These are phyloP conservation scores for Pseudogymnoascus sp. DNA, from an alignment of 2,329 filamentous ascomycete species.

Conservation along the genomic window DNA sequence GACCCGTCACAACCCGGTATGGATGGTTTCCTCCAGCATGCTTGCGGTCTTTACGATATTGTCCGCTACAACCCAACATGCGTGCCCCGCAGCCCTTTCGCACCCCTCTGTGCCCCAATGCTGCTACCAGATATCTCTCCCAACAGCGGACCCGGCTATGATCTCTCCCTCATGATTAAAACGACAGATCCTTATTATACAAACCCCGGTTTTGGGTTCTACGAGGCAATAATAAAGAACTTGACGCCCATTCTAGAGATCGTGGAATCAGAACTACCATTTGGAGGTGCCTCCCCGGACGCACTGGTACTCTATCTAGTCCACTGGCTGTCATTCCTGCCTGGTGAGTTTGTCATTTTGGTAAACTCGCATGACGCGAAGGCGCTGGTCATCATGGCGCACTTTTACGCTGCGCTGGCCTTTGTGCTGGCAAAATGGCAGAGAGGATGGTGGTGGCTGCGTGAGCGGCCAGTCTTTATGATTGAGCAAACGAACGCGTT, in stretches of 20 bases:
- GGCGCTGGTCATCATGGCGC: constrained; percentile 15
- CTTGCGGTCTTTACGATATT: constrained; percentile 14
- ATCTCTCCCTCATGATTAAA: constrained; percentile 2
- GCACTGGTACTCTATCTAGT: constrained; percentile 15
- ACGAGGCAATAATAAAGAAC: background rate
- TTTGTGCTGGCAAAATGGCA: constrained; percentile 11
- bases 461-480: constrained; percentile 17
- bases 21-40: constrained; percentile 16
- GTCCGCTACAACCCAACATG: constrained; percentile 8
- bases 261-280: background rate
- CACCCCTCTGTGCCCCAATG: constrained; percentile 10
- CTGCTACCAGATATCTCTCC: constrained; percentile 11
- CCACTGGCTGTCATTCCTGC: constrained; percentile 17
- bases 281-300: constrained; percentile 7
- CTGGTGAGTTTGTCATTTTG: constrained; percentile 12
- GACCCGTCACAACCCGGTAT: constrained; percentile 1
- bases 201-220: background rate
- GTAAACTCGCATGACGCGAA: constrained; percentile 12
- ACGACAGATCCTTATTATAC: background rate
- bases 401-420: constrained; percentile 16
- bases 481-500: constrained; percentile 14
- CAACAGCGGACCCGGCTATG: constrained; percentile 12
- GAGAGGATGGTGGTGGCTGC: constrained; percentile 16
- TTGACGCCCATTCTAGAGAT: background rate
- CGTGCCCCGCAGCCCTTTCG: constrained; percentile 9